phyloP scores from a whole-genome alignment of 306 rosid species.

The Acacia acuminata region DNA sequence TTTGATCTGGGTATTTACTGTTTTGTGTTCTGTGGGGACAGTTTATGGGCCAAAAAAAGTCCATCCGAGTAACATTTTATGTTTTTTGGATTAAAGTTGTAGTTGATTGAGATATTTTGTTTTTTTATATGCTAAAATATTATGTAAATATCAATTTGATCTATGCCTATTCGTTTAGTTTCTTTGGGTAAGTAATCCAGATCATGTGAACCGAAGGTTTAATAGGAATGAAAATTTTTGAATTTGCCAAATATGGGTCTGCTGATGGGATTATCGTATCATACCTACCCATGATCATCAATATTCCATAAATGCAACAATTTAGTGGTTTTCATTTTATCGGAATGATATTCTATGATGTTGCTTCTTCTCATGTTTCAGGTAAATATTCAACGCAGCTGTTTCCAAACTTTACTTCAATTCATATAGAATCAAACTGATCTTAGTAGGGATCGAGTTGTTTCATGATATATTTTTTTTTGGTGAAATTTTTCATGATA shows the following conservation, averaged over 20 bases:
- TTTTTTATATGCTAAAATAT: neutral
- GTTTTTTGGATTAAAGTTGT: neutral
- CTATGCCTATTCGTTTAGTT: neutral
- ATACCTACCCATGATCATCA: neutral
- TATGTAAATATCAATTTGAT: neutral
- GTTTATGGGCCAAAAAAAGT: neutral
- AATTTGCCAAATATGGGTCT: neutral
- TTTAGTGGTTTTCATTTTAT: neutral
- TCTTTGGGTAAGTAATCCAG: neutral
- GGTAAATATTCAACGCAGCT: neutral
- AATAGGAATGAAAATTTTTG: neutral
- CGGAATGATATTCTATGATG: neutral
- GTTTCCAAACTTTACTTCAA: constrained; percentile 6
- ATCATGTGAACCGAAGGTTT: neutral
- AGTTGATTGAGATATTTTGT: neutral
- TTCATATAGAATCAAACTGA: neutral
- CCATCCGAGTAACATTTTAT: neutral
- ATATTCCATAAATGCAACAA: neutral
- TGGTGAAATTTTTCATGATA: neutral
- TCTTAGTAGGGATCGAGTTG: neutral
- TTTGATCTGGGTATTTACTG: constrained; percentile 18
- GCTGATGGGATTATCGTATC: neutral
- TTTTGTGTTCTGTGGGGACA: neutral
- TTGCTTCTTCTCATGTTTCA: constrained; percentile 6
- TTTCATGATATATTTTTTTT: neutral